A percentile compares a stretch with the other conserved stretches of the same genome.
Evolutionary conservation across 768 basidiomycete genomes (phyloP).

Genomic region (Phylloporus sp.): DNA sequence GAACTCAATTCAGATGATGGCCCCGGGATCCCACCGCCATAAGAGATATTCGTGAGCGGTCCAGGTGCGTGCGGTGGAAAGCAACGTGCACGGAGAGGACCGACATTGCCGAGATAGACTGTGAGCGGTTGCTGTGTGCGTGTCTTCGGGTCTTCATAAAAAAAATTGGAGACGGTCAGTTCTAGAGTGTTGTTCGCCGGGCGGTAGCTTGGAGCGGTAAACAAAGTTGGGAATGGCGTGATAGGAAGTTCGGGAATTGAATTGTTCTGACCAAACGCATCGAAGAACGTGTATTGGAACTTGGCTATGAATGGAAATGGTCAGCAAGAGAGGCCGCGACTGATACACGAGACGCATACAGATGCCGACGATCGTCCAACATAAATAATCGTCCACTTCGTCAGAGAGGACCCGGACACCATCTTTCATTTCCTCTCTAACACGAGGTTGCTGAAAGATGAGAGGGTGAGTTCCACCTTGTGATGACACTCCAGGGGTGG

Average conservation of each 20-base stretch:
- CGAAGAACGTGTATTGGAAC: conserved; percentile 93
- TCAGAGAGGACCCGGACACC: conserved; percentile 72
- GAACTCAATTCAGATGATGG: conserved; percentile 31
- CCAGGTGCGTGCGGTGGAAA: conserved; percentile 72
- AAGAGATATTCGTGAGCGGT: conserved; percentile 59
- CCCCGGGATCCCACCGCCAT: conserved; percentile 44
- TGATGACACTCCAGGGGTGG: conserved; percentile 69
- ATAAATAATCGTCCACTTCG: conserved; percentile 91
- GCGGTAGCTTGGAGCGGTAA: conserved; percentile 73
- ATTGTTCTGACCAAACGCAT: conserved; percentile 77
- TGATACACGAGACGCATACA: conserved; percentile 48
- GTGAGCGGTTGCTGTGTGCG: conserved; percentile 66
- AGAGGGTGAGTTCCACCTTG: conserved; percentile 79
- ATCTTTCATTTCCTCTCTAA: conserved; percentile 79
- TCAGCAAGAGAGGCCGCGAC: conserved; percentile 15
- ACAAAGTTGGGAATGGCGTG: conserved; percentile 85
- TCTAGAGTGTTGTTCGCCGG: conserved; percentile 71
- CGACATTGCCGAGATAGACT: conserved; percentile 85
- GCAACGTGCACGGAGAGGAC: conserved; percentile 73
- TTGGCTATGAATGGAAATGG: conserved; percentile 51
- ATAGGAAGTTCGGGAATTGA: conserved; percentile 74
- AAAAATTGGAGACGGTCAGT: conserved; percentile 84
- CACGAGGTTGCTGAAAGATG: conserved; percentile 71
- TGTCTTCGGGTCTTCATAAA: conserved; percentile 68
- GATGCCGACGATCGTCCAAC: conserved; percentile 95